Evolutionary conservation across 352 stramenopile genomes (phyloP), one percentile per base, ranked within the genome.

Genomic region (Aphanomyces stellatus): DNA sequence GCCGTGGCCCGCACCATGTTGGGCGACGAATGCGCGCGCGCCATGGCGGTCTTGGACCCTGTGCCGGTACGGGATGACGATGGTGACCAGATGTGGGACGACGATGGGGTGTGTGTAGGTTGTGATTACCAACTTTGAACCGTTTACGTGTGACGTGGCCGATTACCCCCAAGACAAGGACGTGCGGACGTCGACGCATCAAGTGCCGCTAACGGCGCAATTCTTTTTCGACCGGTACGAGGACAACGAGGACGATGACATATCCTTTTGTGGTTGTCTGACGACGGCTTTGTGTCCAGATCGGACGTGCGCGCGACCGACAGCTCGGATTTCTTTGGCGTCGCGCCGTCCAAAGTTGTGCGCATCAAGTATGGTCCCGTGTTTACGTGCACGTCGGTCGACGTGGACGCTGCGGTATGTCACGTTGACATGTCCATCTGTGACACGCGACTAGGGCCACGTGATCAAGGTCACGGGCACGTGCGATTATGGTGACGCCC

Each of bases 331-430:
- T 99, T 98, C 71, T 99, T 96, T 74, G 95, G 97, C 22, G 72
- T 99, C 11, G 93, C 96, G 6, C 89, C 91, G 0, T 90, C 90
- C 70, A 98, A 99, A 79, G 82, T 95, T n/a, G 95, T 98, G 49
- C 90, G 92, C 41, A 71, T 99, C 48, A 98, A 98, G 73, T 99
- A 99, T 79, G 95, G 90, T 19, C 91, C 88, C 70, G 96, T 97
- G 43, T 86, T 99, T 37, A 88, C 90, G 41, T 98, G 91, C 73
- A 92, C 96, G 3, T 80, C 92, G 63, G 77, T 98, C 34, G 79
- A 95, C 34, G 87, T 81, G 43, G 84, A 93, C 61, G 78, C 71
- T 8, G 77, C 73, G 59, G 84, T 72, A 30, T 69, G 75, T 40
- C 13, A 46, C 2, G 49, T 57, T 13, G 72, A 69, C 59, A 69